A percentile compares a stretch with the other conserved stretches of the same genome.
phyloP scores from a whole-genome alignment of 495 filamentous ascomycete species.

The Lichenothelia convexa region DNA sequence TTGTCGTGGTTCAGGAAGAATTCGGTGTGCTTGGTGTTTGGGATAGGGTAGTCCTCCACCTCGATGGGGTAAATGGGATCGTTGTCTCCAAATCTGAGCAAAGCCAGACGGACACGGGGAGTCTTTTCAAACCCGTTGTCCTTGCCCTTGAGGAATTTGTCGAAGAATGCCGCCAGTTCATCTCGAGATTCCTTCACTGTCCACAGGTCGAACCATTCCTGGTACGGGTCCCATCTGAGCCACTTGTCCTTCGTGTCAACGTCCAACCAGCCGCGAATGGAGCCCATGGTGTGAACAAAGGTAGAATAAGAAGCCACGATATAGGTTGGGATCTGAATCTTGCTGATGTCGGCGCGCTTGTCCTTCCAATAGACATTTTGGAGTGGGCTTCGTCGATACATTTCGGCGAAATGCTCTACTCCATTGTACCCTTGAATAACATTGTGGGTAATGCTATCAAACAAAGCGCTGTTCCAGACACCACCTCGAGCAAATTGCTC shows the following conservation, averaged over 20 bases:
- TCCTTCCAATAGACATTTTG: constrained; percentile 5
- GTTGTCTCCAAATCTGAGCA: not conserved
- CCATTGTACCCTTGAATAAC: no score
- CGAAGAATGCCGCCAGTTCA: not conserved
- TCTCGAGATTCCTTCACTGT: constrained; percentile 4
- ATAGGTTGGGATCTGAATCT: constrained; percentile 3
- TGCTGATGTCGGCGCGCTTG: constrained; percentile 1
- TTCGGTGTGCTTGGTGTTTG: constrained; percentile 17
- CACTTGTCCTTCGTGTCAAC: not conserved
- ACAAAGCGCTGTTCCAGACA: constrained; percentile 3
- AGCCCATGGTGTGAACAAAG: not conserved
- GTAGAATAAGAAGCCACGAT: not conserved
- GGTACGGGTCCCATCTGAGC: no score
- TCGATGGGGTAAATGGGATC: not conserved
- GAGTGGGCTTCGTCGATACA: constrained; percentile 1
- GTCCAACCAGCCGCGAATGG: not conserved
- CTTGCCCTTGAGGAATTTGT: constrained; percentile 1
- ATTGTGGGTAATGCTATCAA: no score
- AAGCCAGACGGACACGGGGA: not conserved
- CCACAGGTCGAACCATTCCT: constrained; percentile 21
- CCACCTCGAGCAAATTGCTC: constrained; percentile 24
- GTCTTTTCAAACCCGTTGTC: not conserved
- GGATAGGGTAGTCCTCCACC: no score
- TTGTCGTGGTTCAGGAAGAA: constrained; percentile 14
- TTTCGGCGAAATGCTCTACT: constrained; percentile 3